Base-by-base conservation (phyloP, 1,284 basidiomycete species). In the Malassezia sp. region DNA sequence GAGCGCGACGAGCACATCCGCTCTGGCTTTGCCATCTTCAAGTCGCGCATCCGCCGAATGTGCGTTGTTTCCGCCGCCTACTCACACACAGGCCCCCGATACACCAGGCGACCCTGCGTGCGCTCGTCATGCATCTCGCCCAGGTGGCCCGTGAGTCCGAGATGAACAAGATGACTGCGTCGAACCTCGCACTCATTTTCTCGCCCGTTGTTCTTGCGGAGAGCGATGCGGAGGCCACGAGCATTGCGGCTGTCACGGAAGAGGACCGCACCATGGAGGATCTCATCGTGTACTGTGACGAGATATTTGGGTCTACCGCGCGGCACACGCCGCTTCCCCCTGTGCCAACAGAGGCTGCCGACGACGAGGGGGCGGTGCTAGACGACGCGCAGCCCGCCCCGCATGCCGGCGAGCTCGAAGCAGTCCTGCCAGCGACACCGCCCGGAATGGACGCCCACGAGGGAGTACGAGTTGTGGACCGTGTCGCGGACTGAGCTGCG, bases 121-220 rank as follows among this genome's bases (percentile, higher is more conserved):
- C 81, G 8, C 72, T 96, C n/a, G 73, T 93, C 14, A 85, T 91
- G 58, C 91, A 96, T 70, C 79, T 97, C 10, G 76, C 82, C 7
- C 78, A 82, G 20, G 80, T 97, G 4, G 80, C 81, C 2, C 74
- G 79, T 6, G 75, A 78, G 39, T 75, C 77, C 4, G 78, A 80
- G 17, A 78, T 78, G 68, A 96, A 93, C 72, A 95, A 93, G 73
- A 97, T 97, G 91, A 86, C 88, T 54, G 75, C 83, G 0, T 84
- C 84, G 54, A 72, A 71, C 56, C 58, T 71, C 4, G 58, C 61
- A 22, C 54, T 71, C 14, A 64, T 71, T 41, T 68, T 70, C 28
- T 64, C 63, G 12, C 66, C 63, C 12, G 63, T 61, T 10, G 48
- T 71, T 1, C 52, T 63, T 23, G 59, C 60, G 22, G 61, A 71